Evolutionary conservation across 108 stramenopile genomes (phyloP), one percentile per base, ranked within the genome.

Genomic region (Aurantiochytrium sp.): DNA sequence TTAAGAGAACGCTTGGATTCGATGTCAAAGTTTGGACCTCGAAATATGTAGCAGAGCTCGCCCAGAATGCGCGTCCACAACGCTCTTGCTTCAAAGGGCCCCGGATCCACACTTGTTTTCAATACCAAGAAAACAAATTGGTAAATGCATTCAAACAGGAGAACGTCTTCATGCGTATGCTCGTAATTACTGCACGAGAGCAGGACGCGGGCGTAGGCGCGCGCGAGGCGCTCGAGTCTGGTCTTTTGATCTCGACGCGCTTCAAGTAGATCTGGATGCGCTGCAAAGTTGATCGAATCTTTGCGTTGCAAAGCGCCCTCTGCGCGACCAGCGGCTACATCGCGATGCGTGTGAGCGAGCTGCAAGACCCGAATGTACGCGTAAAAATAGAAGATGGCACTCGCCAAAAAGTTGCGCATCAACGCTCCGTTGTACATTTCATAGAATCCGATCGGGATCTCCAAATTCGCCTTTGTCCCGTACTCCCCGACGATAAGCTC

Each of bases 311-410:
- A 10, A 2, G 8, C 35, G 42, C 35, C 18, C 64, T 69, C 14
- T 16, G 45, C 49, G n/a, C 51, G 18, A 12, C 12, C 6, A 12
- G 51, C n/a, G 45, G 23, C 51, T 6, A 16, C 23, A 6, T 83
- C 51, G 45, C 51, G 76, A 35, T 53, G 76, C 6, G 18, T 18
- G 49, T 83, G 76, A 6, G 45, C 76, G 42, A 69, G 64, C 18
- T 23, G 45, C 18, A 83, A 6, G 1, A 83, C 76, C 18, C 76
- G 19, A 23, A 83, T 53, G 76, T 83, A 83, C 10, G 76, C 45
- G 76, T 83, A 83, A 53, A 83, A 83, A 83, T 83, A 83, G 51
- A 53, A 83, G n/a, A 83, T 83, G 28, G 76, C 51, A 45, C 49
- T 53, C 19, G 76, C 76, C 25, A 83, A 23, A 28, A 83, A 83